Conservation (phyloP, 345 rosid genomes). For the Eucalyptus pauciflora region DNA sequence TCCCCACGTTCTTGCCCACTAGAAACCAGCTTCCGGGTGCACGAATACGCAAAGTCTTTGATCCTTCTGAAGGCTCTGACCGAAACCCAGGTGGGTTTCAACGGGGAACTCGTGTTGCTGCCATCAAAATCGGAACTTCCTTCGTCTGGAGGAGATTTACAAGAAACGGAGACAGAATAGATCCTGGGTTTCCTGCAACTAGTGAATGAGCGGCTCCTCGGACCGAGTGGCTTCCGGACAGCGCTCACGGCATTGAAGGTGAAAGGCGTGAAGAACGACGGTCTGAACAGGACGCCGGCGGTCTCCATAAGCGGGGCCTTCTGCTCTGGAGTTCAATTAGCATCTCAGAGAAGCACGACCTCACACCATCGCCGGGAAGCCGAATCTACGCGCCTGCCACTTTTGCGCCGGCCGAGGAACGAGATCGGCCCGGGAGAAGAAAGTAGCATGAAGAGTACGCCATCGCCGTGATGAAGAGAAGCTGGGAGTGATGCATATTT, state of each 20-base stretch:
- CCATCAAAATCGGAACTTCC: not conserved
- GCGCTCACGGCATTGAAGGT: not conserved
- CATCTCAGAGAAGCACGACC: not conserved
- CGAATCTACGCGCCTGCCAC: not conserved
- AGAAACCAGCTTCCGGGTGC: not conserved
- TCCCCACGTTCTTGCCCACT: not conserved
- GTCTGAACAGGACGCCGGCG: not conserved
- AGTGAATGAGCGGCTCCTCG: not conserved
- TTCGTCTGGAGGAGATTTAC: not conserved
- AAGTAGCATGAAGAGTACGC: not conserved
- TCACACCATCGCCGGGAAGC: not conserved
- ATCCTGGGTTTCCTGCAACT: not conserved
- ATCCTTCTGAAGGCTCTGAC: not conserved
- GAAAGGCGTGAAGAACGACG: not conserved
- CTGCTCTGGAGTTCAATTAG: not conserved
- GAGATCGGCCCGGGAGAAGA: not conserved
- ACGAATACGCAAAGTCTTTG: not conserved
- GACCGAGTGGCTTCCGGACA: not conserved
- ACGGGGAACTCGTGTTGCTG: not conserved
- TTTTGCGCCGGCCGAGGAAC: not conserved
- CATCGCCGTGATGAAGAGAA: not conserved
- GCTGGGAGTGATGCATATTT: not conserved
- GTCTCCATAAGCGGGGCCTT: not conserved
- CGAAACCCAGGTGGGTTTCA: not conserved
- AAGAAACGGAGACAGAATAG: not conserved